Base-by-base conservation (phyloP, 2,329 filamentous ascomycete species). In the Cladophialophora exuberans region DNA sequence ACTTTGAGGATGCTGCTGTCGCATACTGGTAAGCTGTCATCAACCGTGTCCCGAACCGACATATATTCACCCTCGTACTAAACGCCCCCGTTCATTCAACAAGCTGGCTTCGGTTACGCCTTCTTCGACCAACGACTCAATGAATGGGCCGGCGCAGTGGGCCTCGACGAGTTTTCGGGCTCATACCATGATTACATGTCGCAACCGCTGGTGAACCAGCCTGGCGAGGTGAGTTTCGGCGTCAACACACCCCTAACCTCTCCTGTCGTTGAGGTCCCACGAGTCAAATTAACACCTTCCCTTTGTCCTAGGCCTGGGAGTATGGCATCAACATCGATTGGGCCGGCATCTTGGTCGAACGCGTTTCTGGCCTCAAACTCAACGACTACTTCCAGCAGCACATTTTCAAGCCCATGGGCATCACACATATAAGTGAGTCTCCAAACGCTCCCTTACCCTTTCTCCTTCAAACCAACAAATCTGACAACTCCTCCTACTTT, bases 151-250 rank as follows among this genome's bases (percentile, higher is more conserved):
- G 57, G 75, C 5, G 81, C 82, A 0, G 69, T 72, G 0, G 81
- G 83, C 0, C 65, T 79, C 11, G 80, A 86, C 53, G 83, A 86
- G 65, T 81, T 86, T 64, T 76, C 76, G 0, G 80, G 81, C 2
- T 55, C 54, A 3, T 61, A 60, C 39, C 41, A 61, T 36, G 83
- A 83, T 23, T 72, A 86, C 43, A 64, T 79, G 31, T 67, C 73
- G 50, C 62, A 64, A 9, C 81, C 84, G 0, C 70, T 89, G 10
- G 69, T 87, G 1, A 84, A 85, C 62, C 84, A 89, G 59, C 86
- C 86, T 0, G 85, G 85, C 0, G 76, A 79, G 25, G 73, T 72
- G 3, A 3, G 35, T 38, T 15, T 17, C 13, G 13, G 1, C n/a
- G 31, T 35, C 5, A n/a, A n/a, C n/a, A n/a, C n/a, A 6, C 31